Evolutionary conservation across 768 basidiomycete species (phyloP), one percentile per base, ranked within the genome.

Genomic region (Termitomyces heimii): DNA sequence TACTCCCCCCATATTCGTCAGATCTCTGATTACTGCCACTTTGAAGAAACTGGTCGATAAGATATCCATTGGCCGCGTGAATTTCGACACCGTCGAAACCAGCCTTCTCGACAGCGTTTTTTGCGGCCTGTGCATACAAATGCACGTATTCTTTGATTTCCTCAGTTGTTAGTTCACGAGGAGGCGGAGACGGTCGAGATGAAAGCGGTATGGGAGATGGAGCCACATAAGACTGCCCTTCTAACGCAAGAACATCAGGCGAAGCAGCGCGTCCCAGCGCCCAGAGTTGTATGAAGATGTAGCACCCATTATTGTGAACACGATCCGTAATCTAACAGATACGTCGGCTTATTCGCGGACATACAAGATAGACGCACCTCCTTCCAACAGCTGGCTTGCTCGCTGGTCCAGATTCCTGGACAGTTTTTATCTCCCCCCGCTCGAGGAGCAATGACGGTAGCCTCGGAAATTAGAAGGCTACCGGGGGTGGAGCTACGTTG

Each of bases 21-120:
- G 77, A 81, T 16, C 86, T 76, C 5, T 75, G 63, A 67, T 89
- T 88, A 35, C 72, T 73, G n/a, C 73, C 65, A 28, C 78, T 73
- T 62, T 86, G 82, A 10, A 84, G 58, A 73, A 89, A 88, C 65
- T 88, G 84, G 63, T 88, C 82, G 16, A 77, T 54, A 12, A 85
- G 65, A 57, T 79, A 81, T 0, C 77, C 76, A 55, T 80, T 78
- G 52, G 74, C 76, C 54, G 69, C 70, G 56, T 76, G 79, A 45
- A 81, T 64, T 73, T 78, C 78, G 55, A 81, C 60, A 43, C 86
- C 89, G 58, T 90, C 88, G 60, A 89, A 89, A 0, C 84, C 87
- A 28, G 87, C 86, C 22, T 64, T 62, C 46, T 74, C 63, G 10
- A 85, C 72, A 12, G 82, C 82, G 54, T 82, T 82, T 28, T 71